Base-by-base conservation (phyloP, 2,329 filamentous ascomycete genomes). In the Alternaria hordeiaustralica region DNA sequence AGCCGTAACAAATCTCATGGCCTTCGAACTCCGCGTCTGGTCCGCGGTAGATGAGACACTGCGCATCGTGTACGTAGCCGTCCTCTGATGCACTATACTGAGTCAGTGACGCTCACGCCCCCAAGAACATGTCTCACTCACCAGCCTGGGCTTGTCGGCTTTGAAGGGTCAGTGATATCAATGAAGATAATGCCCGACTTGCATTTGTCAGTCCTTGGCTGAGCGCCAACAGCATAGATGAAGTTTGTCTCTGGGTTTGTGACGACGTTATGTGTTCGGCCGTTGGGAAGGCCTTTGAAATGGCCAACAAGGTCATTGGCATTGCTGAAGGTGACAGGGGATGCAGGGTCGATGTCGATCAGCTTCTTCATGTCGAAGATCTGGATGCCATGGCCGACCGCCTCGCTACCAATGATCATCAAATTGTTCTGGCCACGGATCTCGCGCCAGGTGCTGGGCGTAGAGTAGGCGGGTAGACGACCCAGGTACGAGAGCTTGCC, bases 11-110 rank as follows among this genome's bases (percentile, higher is more conserved):
- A 69, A 88, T 86, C 58, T 88, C 84, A 2, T 77, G 79, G 23
- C 83, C 84, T 4, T 77, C 73, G 72, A 84, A 88, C 23, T 79
- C 70, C 23, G 74, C 76, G 63, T 87, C 83, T 1, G 86, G 85
- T 0, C 86, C 86, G 8, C 80, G 82, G 77, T 87, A 87, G 63
- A 84, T 82, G 43, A 89, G 78, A 73, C 87, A 89, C 75, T 89
- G 87, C 3, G 87, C 87, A 68, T 89, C 87, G 74, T 89, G 87
- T 13, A 88, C 86, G 72, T 89, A 89, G 41, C 86, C 87, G 71
- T 88, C 87, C 18, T 82, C 71, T 20, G 82, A 80, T 8, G 84
- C 84, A 70, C 87, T 69, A 41, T 41, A 3, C 13, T 25, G 28
- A 21, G 49, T 53, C 30, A 53, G 20, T 13, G 4, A n/a, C n/a